These are phyloP conservation scores for Candida sanyiensis DNA, from an alignment of 805 yeast genomes.

Conservation along the genomic window DNA sequence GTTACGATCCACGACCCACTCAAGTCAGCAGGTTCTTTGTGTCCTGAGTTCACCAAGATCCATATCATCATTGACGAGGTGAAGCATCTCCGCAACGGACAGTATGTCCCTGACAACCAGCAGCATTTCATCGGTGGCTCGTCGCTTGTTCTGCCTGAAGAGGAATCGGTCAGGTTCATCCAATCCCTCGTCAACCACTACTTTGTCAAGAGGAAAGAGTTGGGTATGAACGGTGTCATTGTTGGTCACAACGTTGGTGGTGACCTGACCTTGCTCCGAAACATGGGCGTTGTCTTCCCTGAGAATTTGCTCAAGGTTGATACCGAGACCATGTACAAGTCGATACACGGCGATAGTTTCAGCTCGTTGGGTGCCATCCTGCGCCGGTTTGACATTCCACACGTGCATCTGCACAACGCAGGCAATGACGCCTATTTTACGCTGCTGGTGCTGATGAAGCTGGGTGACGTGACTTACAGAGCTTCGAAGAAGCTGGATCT, in stretches of 20 bases:
- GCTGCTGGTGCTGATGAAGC: conserved; percentile 40
- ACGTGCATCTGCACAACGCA: conserved; percentile 60
- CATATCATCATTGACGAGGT: conserved; percentile 44
- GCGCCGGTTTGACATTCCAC: conserved; percentile 45
- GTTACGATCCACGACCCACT: conserved; percentile 52
- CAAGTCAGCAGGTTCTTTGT: conserved; percentile 32
- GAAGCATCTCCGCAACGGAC: conserved; percentile 40
- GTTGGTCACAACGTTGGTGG: conserved; percentile 58
- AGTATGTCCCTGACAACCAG: conserved; percentile 49
- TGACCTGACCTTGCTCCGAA: conserved; percentile 47
- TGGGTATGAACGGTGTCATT: conserved; percentile 31
- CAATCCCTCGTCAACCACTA: conserved; percentile 41
- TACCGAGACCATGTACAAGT: conserved; percentile 40
- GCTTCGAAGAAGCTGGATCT: conserved; percentile 10
- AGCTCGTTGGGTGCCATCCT: conserved; percentile 44
- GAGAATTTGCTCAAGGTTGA: conserved; percentile 33
- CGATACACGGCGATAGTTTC: conserved; percentile 33
- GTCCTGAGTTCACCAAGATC: conserved; percentile 37
- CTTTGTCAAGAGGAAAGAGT: conserved; percentile 27
- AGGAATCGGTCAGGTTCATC: conserved; percentile 33
- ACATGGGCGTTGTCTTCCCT: conserved; percentile 45
- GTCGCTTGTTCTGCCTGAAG: conserved; percentile 36
- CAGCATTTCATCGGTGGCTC: conserved; percentile 45
- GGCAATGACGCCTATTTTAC: conserved; percentile 70
- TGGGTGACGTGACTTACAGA: conserved; percentile 44